Evolutionary conservation across 768 basidiomycete species (phyloP).

Genomic region (Cystobasidium tubakii): DNA sequence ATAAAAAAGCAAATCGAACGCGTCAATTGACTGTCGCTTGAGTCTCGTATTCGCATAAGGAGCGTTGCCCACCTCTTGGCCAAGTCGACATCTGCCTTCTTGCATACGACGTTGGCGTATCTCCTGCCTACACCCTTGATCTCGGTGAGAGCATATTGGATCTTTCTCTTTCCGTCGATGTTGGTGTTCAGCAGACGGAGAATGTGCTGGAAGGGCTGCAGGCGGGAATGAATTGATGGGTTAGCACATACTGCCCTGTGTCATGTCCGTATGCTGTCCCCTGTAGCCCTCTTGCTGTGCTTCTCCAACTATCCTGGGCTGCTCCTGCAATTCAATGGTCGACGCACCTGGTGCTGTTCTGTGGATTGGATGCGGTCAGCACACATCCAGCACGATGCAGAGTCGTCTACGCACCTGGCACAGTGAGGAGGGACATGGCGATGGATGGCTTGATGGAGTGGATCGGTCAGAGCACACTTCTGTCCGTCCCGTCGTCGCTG

Average conservation of each 20-base stretch:
- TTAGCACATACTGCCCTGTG: background rate
- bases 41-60: no score
- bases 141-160: constrained; percentile 95
- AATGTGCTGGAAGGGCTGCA: constrained; percentile 68
- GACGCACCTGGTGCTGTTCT: constrained; percentile 8
- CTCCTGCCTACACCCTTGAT: constrained; percentile 99
- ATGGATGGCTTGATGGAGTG: constrained; percentile 11
- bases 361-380: constrained; percentile 19
- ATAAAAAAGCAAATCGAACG: background rate
- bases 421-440: constrained; percentile 17
- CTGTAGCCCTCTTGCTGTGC: no score
- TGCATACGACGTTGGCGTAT: constrained; percentile 98
- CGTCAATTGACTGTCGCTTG: background rate
- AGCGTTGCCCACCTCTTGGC: constrained; percentile 75
- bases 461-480: background rate
- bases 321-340: background rate
- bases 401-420: constrained; percentile 10
- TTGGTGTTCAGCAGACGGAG: constrained; percentile 98
- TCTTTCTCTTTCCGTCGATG: constrained; percentile 98
- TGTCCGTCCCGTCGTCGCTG: background rate
- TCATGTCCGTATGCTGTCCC: background rate
- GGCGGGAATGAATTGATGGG: background rate
- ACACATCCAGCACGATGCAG: background rate
- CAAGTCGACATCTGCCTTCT: constrained; percentile 98
- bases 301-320: background rate